Conservation (phyloP, 164 flowering plant genomes). For the Nymphaea thermarum region DNA sequence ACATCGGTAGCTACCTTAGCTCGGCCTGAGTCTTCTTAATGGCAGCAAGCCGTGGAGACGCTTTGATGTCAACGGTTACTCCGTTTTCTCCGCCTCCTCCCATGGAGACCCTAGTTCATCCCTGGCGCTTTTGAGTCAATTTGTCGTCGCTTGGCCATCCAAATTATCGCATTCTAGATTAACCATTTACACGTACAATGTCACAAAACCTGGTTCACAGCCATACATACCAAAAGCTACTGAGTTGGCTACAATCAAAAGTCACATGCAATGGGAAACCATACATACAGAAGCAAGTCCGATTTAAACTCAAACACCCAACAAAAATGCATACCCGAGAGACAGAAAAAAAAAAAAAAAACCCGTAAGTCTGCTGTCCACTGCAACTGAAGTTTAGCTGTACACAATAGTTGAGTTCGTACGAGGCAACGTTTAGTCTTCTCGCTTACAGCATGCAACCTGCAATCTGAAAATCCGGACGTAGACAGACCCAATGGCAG, state of each 20-base stretch:
- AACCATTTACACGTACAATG: neutral
- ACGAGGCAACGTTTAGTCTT: neutral
- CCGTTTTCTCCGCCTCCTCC: slow-evolving; percentile 78
- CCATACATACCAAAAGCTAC: neutral
- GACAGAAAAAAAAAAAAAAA: neutral
- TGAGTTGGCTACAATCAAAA: neutral
- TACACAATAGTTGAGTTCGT: neutral
- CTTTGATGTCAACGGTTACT: slow-evolving; percentile 51
- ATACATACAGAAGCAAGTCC: neutral
- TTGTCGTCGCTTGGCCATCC: neutral
- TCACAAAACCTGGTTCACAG: too few relatives aligned
- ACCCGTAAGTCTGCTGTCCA: neutral
- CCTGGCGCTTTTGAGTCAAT: neutral
- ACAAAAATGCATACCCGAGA: neutral
- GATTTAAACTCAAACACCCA: neutral
- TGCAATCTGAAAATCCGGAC: neutral
- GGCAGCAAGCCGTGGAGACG: slow-evolving; percentile 80
- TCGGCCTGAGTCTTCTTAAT: slow-evolving; percentile 90
- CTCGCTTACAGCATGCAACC: neutral
- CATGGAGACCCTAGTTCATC: neutral
- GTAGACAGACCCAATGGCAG: neutral
- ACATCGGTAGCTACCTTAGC: slow-evolving; percentile 41
- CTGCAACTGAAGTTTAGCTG: neutral
- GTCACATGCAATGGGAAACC: neutral
- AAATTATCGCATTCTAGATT: neutral